Evolutionary conservation across 306 rosid genomes (phyloP).

Genomic region (Bauhinia variegata): DNA sequence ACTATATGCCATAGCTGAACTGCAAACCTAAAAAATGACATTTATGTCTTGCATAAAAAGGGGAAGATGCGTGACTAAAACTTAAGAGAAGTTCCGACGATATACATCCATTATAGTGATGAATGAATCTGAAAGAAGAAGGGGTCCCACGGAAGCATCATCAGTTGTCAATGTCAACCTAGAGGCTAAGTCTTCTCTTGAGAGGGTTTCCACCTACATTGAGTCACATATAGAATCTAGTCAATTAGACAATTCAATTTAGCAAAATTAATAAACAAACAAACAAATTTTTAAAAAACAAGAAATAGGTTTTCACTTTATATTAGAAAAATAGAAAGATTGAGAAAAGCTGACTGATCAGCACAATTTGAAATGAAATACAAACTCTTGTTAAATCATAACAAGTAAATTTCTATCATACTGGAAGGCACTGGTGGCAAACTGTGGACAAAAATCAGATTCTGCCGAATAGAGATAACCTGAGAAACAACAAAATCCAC

Average conservation of each 20-base stretch:
- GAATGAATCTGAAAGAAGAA: conserved; percentile 80
- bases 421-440: conserved; percentile 13
- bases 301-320: conserved; percentile 13
- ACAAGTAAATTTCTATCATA: conserved; percentile 18
- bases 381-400: conserved; percentile 9
- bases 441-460: conserved; percentile 29
- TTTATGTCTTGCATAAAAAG: neutral
- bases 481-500: conserved; percentile 99
- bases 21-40: conserved; percentile 11
- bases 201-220: conserved; percentile 88
- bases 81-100: conserved; percentile 38
- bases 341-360: conserved; percentile 17
- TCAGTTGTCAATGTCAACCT: conserved; percentile 89
- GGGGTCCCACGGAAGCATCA: conserved; percentile 83
- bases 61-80: neutral
- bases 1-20: conserved; percentile 24
- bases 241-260: conserved; percentile 13
- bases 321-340: conserved; percentile 6
- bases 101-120: conserved; percentile 98
- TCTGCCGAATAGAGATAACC: conserved; percentile 55
- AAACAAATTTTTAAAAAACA: conserved; percentile 8
- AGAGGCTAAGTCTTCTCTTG: conserved; percentile 91
- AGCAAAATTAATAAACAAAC: conserved; percentile 3
- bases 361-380: neutral
- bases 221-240: conserved; percentile 11